phyloP scores from a whole-genome alignment of 176 grass and related monocot genomes.

The Hordeum vulgare region DNA sequence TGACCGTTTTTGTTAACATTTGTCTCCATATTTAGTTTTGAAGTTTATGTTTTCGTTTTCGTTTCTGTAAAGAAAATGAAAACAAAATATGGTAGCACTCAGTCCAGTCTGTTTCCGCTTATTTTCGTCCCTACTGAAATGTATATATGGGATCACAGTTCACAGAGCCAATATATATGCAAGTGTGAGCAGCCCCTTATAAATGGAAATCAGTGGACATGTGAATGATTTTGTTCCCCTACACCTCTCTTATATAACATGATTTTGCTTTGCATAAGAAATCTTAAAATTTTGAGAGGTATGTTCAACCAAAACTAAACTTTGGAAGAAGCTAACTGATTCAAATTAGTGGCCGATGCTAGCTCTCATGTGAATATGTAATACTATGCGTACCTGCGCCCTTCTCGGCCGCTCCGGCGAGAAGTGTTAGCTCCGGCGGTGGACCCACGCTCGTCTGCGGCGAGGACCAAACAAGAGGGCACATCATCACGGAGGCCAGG shows the following conservation, averaged over 20 bases:
- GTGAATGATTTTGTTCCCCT: neutral
- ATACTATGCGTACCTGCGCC: constrained; percentile 27
- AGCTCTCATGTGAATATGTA: neutral
- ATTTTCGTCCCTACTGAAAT: too few relatives aligned
- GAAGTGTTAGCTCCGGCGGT: constrained; percentile 25
- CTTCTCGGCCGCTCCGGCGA: constrained; percentile 21
- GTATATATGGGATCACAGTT: neutral
- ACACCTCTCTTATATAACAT: neutral
- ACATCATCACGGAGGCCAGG: neutral
- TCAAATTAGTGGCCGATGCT: neutral
- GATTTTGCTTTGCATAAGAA: too few relatives aligned
- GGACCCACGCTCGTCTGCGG: neutral
- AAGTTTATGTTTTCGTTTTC: too few relatives aligned
- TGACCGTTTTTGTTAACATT: too few relatives aligned
- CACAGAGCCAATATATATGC: neutral
- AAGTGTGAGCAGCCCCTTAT: neutral
- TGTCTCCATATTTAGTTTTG: too few relatives aligned
- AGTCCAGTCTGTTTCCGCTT: too few relatives aligned
- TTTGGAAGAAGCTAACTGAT: neutral
- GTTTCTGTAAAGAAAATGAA: too few relatives aligned
- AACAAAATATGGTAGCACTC: too few relatives aligned
- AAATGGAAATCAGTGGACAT: neutral
- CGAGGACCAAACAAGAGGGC: neutral
- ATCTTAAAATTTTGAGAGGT: too few relatives aligned
- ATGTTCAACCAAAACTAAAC: neutral